Conservation (phyloP, 257 asterid species). For the Solanum corneliomulleri region DNA sequence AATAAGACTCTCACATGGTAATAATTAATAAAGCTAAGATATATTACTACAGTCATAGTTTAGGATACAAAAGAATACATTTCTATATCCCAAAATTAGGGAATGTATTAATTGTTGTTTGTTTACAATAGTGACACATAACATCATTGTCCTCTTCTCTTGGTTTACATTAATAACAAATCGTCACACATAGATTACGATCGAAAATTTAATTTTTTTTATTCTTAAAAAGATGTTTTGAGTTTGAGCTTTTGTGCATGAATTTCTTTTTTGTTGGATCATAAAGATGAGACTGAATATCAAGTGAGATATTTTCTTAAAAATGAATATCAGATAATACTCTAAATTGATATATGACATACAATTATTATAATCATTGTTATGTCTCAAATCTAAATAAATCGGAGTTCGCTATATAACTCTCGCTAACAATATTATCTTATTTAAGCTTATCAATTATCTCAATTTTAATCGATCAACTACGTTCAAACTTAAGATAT, state of each 20-base stretch:
- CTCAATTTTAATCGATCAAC: background rate
- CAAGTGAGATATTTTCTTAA: too few relatives aligned
- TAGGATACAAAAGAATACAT: background rate
- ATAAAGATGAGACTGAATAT: too few relatives aligned
- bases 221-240: rapidly evolving
- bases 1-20: background rate
- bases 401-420: background rate
- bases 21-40: background rate
- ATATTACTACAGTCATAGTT: background rate
- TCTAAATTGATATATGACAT: background rate
- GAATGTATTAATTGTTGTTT: background rate
- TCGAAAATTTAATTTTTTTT: background rate
- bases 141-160: background rate
- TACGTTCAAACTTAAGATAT: background rate
- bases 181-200: rapidly evolving
- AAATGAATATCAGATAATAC: background rate
- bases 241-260: background rate
- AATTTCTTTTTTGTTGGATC: too few relatives aligned
- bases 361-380: background rate
- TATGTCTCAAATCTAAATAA: background rate
- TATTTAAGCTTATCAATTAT: background rate
- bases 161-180: background rate
- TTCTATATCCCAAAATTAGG: background rate
- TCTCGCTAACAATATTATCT: background rate
- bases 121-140: background rate